These are phyloP conservation scores for Pittosporum tobira DNA, from an alignment of 129 eudicot genomes.

Conservation along the genomic window DNA sequence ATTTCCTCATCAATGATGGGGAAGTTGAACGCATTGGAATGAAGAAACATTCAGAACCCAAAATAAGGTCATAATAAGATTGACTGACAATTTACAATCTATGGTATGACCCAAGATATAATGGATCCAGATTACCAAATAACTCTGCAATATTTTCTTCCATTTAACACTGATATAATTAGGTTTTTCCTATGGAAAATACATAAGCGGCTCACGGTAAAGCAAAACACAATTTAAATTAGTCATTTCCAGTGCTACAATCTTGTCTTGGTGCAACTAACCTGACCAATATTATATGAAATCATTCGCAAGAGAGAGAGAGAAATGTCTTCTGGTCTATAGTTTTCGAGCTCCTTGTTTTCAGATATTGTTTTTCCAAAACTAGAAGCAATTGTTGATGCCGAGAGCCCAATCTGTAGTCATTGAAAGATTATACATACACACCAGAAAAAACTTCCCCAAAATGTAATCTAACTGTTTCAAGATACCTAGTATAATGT, in stretches of 20 bases:
- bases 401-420: slow-evolving; percentile 92
- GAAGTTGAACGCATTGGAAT: neutral
- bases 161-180: too few species aligned
- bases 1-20: neutral
- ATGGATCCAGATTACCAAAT: neutral
- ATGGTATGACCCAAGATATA: neutral
- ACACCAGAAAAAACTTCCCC: neutral
- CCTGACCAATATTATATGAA: slow-evolving; percentile 98
- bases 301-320: slow-evolving; percentile 94
- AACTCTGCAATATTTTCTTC: neutral
- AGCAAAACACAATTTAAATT: too few species aligned
- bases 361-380: slow-evolving; percentile 97
- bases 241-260: neutral
- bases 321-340: slow-evolving; percentile 96
- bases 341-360: slow-evolving; percentile 80
- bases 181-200: neutral
- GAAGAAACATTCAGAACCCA: neutral
- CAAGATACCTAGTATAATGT: slow-evolving; percentile 5
- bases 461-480: neutral
- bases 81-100: neutral
- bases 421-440: neutral
- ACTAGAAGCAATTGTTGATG: slow-evolving; percentile 98
- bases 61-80: neutral
- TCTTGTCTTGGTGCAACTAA: slow-evolving; percentile 14
- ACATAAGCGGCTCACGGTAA: neutral